Conservation (phyloP, 2,329 filamentous ascomycete genomes). For the Sporothrix mexicana region DNA sequence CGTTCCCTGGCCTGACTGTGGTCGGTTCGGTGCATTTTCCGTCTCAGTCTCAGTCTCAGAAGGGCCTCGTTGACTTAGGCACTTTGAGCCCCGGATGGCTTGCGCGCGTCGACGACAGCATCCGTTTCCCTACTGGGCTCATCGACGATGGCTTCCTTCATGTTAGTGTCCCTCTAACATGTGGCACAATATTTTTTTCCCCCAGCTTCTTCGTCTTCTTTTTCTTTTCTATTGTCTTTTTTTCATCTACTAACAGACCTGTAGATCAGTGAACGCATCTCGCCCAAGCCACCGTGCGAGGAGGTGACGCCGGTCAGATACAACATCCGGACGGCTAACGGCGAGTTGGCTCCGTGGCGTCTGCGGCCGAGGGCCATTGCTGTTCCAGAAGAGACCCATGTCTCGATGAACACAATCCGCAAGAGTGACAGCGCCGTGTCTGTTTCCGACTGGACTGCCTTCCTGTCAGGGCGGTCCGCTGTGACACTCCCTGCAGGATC, state of each 20-base stretch:
- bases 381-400: constrained; percentile 42
- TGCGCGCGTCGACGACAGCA: constrained; percentile 40
- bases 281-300: not conserved
- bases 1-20: constrained; percentile 42
- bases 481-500: constrained; percentile 36
- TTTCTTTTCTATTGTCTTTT: too few species aligned
- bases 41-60: constrained; percentile 2
- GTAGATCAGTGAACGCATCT: constrained; percentile 41
- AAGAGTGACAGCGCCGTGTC: constrained; percentile 37
- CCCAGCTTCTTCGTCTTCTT: too few species aligned
- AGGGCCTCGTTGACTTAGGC: constrained; percentile 28
- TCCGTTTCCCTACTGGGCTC: constrained; percentile 41
- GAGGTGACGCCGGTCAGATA: constrained; percentile 40
- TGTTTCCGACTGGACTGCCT: constrained; percentile 35
- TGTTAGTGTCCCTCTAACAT: constrained; percentile 39
- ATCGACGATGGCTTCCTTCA: constrained; percentile 51
- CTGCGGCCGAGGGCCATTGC: constrained; percentile 48
- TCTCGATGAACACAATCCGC: constrained; percentile 39
- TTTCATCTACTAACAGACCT: not conserved
- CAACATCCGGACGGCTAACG: constrained; percentile 46
- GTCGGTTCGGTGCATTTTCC: constrained; percentile 37
- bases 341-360: constrained; percentile 49
- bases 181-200: not conserved
- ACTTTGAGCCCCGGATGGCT: constrained; percentile 39
- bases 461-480: constrained; percentile 30